A percentile compares a stretch with the other conserved stretches of the same genome.
Evolutionary conservation across 257 asterid species (phyloP).

Genomic region (Thymus mandschuricus): DNA sequence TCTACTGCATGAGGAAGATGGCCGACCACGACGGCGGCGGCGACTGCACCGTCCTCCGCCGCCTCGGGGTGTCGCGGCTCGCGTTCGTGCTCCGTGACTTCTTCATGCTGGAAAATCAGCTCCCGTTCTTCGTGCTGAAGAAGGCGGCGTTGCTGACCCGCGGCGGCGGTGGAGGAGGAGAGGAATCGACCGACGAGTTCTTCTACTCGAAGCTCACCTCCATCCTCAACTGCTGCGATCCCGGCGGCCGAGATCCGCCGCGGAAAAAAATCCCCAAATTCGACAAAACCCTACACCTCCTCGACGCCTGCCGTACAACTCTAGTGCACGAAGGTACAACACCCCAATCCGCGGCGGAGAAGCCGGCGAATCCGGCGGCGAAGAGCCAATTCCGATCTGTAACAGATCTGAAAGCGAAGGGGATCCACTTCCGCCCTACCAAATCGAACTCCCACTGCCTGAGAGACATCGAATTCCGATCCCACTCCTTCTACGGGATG

Average conservation of each 20-base stretch:
- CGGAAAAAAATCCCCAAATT: neutral
- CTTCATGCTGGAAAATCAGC: constrained; percentile 22
- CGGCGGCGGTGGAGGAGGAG: too few relatives aligned
- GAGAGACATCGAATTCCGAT: constrained; percentile 17
- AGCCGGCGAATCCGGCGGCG: neutral
- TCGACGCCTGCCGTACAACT: neutral
- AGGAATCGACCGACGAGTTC: neutral
- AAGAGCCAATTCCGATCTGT: constrained; percentile 4
- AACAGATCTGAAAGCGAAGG: constrained; percentile 30
- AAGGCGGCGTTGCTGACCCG: neutral
- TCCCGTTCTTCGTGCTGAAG: constrained; percentile 1
- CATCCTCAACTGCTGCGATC: neutral
- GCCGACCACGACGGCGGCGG: too few relatives aligned
- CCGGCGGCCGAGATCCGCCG: neutral
- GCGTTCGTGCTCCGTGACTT: constrained; percentile 1
- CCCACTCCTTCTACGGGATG: constrained; percentile 18
- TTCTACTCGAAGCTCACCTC: neutral
- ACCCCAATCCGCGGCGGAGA: neutral
- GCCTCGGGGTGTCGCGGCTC: neutral
- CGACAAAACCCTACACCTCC: neutral
- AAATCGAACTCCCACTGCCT: constrained; percentile 8
- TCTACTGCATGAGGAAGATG: neutral
- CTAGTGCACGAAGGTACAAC: neutral
- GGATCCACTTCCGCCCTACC: constrained; percentile 10
- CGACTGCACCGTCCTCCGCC: neutral